A percentile compares a stretch with the other conserved stretches of the same genome.
Conservation (phyloP, 2,329 filamentous ascomycete genomes). For the Sporothrix inflata region DNA sequence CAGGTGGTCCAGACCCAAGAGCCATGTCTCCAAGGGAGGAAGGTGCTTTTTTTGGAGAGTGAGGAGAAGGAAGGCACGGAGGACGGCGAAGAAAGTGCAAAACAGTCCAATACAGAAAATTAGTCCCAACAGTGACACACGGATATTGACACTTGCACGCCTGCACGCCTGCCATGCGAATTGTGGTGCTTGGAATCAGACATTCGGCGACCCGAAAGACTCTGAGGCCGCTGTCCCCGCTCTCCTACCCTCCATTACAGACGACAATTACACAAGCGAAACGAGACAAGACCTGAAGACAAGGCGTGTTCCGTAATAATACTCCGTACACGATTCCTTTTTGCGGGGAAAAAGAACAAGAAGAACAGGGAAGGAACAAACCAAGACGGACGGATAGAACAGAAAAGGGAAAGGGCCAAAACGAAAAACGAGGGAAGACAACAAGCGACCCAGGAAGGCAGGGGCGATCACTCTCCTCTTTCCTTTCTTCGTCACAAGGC, state of each 20-base stretch:
- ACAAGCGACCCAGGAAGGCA: constrained; percentile 12
- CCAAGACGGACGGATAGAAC: constrained; percentile 10
- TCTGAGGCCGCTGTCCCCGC: no score
- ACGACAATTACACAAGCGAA: constrained; percentile 15
- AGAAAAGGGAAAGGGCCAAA: constrained; percentile 14
- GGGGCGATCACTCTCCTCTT: neutral
- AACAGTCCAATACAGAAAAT: neutral
- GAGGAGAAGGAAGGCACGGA: neutral
- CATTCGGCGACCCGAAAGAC: no score
- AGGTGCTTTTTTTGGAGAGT: neutral
- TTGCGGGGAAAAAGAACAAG: constrained; percentile 8
- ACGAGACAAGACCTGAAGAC: neutral
- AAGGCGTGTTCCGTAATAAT: neutral
- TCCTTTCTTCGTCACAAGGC: neutral
- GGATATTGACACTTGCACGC: constrained; percentile 2
- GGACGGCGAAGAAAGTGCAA: neutral
- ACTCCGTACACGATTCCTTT: neutral
- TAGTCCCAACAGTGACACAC: constrained; percentile 26
- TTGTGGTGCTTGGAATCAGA: neutral
- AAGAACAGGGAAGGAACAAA: constrained; percentile 10
- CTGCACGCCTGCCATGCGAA: neutral
- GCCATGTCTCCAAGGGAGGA: constrained; percentile 14
- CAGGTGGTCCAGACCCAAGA: neutral
- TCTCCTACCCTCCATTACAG: constrained; percentile 5
- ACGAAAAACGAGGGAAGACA: neutral